Conservation (phyloP, 2,329 filamentous ascomycete genomes). For the Emmonsiellopsis sp. region DNA sequence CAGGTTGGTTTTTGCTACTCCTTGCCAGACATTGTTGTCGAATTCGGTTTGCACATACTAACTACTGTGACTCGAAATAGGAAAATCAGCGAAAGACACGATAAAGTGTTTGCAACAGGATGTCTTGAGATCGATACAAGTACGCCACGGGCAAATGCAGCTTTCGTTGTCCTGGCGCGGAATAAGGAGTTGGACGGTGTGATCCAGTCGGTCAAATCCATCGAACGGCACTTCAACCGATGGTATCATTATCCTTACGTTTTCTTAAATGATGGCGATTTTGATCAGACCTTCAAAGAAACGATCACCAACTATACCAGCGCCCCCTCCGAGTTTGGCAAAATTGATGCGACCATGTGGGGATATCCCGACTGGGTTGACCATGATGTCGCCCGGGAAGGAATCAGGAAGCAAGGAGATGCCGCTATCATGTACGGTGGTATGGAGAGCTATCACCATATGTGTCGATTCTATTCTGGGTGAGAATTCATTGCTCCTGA, state of each 20-base stretch:
- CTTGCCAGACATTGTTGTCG: background rate
- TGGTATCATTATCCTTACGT: slow-evolving; percentile 99
- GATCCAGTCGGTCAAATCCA: slow-evolving; percentile 91
- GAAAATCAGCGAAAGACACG: slow-evolving; percentile 93
- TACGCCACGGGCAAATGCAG: slow-evolving; percentile 78
- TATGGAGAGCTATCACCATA: slow-evolving; percentile 96
- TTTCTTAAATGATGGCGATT: slow-evolving; percentile 94
- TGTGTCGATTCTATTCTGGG: slow-evolving; percentile 99
- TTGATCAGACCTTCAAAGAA: slow-evolving; percentile 89
- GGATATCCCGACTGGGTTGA: slow-evolving; percentile 96
- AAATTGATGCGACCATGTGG: slow-evolving; percentile 86
- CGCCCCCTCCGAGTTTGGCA: slow-evolving; percentile 78
- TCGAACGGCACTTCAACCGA: slow-evolving; percentile 96
- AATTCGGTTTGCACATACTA: background rate
- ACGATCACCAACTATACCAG: slow-evolving; percentile 86
- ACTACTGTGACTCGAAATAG: slow-evolving; percentile 36
- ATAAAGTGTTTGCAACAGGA: slow-evolving; percentile 90
- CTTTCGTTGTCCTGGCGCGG: slow-evolving; percentile 87
- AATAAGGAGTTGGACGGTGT: slow-evolving; percentile 97
- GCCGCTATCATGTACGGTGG: slow-evolving; percentile 98
- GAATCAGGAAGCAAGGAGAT: slow-evolving; percentile 93
- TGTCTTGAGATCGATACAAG: slow-evolving; percentile 68
- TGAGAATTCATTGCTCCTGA: slow-evolving; percentile 35
- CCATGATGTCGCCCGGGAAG: slow-evolving; percentile 84
- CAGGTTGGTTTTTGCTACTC: slow-evolving; percentile 50